These are phyloP conservation scores for Chrysoporthe puriensis DNA, from an alignment of 2,329 filamentous ascomycete genomes.

Conservation along the genomic window DNA sequence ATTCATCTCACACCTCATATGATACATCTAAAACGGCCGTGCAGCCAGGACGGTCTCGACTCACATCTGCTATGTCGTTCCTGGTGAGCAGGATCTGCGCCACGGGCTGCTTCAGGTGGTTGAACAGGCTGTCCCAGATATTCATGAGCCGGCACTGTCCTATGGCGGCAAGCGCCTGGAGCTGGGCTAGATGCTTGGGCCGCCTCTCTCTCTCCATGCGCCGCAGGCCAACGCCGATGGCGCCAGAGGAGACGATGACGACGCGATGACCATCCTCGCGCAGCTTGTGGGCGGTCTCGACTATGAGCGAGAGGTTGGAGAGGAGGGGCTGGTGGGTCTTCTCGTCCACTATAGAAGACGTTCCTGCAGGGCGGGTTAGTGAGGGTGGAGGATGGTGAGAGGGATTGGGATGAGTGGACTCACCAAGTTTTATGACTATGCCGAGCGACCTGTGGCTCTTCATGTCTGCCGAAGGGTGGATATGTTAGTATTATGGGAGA, in stretches of 20 bases:
- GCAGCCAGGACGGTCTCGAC: slow-evolving; percentile 33
- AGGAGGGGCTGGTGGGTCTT: slow-evolving; percentile 91
- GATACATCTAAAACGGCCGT: too few relatives aligned
- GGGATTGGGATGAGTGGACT: slow-evolving; percentile 33
- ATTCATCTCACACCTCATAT: too few relatives aligned
- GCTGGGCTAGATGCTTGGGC: slow-evolving; percentile 86
- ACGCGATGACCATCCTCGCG: slow-evolving; percentile 91
- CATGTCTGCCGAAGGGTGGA: slow-evolving; percentile 55
- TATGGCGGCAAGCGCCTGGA: slow-evolving; percentile 92
- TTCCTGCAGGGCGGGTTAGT: slow-evolving; percentile 61
- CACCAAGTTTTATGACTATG: slow-evolving; percentile 88
- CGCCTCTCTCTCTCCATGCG: slow-evolving; percentile 87
- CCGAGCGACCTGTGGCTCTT: slow-evolving; percentile 69
- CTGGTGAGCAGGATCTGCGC: slow-evolving; percentile 93
- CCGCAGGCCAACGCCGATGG: slow-evolving; percentile 89
- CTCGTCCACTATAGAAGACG: slow-evolving; percentile 98
- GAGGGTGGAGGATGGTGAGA: not conserved
- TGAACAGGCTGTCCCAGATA: slow-evolving; percentile 92
- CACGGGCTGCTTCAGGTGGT: slow-evolving; percentile 84
- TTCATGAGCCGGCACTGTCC: slow-evolving; percentile 94
- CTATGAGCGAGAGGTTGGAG: slow-evolving; percentile 87
- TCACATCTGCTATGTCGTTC: slow-evolving; percentile 93
- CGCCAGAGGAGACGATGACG: slow-evolving; percentile 94
- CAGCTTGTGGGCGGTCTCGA: slow-evolving; percentile 88
- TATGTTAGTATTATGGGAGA: slow-evolving; percentile 26